Evolutionary conservation across 1,284 basidiomycete genomes (phyloP).

Genomic region (Austroboletus sp.): DNA sequence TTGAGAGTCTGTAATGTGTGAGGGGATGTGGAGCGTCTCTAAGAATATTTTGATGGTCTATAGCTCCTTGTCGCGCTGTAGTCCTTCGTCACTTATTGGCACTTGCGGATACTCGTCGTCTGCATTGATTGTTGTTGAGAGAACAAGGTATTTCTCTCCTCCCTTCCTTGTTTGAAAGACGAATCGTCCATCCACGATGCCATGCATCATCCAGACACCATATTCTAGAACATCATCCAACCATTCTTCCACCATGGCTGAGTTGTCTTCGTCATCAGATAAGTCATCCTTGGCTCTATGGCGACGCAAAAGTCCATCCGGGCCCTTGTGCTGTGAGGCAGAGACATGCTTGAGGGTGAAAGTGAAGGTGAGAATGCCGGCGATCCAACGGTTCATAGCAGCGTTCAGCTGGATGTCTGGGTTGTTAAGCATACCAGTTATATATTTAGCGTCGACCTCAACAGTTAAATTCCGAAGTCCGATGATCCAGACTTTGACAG

Average conservation of each 20-base stretch:
- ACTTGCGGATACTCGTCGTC: background rate
- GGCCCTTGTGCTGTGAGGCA: background rate
- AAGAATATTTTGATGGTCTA: too few species aligned
- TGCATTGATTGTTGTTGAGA: background rate
- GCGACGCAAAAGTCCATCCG: background rate
- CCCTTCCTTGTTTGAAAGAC: background rate
- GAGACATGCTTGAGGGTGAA: slow-evolving; percentile 18
- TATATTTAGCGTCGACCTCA: background rate
- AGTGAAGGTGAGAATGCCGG: slow-evolving; percentile 33
- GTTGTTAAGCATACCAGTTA: slow-evolving; percentile 7
- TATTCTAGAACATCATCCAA: background rate
- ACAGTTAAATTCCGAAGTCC: background rate
- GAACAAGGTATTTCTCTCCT: background rate
- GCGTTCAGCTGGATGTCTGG: slow-evolving; percentile 22
- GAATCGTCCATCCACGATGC: background rate
- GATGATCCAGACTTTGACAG: slow-evolving; percentile 1
- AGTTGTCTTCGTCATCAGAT: background rate
- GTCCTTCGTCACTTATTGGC: background rate
- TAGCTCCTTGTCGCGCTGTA: background rate
- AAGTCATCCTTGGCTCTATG: background rate
- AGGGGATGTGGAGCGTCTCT: too few species aligned
- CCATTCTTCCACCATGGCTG: background rate
- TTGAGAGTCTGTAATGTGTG: too few species aligned
- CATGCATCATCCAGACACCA: background rate
- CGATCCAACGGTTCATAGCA: slow-evolving; percentile 39